Percentiles rank a stretch among this genome's conserved stretches.
Conservation (phyloP, 805 yeast species). For the Candida tammaniensis region DNA sequence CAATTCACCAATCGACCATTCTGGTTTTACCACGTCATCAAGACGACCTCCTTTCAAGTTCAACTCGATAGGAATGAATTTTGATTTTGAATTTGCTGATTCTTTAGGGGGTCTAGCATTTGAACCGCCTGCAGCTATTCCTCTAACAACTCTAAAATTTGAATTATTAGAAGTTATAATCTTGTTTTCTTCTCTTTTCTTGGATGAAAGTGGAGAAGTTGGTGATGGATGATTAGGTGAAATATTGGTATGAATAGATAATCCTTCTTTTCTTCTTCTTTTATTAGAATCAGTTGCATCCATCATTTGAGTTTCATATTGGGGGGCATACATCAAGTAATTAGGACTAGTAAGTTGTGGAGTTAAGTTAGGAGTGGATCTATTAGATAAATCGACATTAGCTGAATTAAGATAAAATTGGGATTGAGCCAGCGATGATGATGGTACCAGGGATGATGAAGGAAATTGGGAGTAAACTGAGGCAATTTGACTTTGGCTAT, state of each 20-base stretch:
- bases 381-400: constrained; percentile 11
- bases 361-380: constrained; percentile 12
- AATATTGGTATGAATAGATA: too few relatives aligned
- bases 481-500: constrained; percentile 2
- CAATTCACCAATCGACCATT: constrained; percentile 47
- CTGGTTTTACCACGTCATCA: constrained; percentile 48
- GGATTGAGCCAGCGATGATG: constrained; percentile 1
- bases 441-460: too few relatives aligned
- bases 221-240: too few relatives aligned
- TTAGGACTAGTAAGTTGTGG: constrained; percentile 14
- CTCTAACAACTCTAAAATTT: constrained; percentile 48
- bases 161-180: constrained; percentile 11
- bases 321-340: constrained; percentile 10
- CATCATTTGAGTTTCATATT: too few relatives aligned
- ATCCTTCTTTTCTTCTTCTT: constrained; percentile 3
- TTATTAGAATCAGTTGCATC: too few relatives aligned
- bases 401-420: constrained; percentile 7
- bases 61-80: constrained; percentile 47
- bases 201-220: constrained; percentile 3
- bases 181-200: constrained; percentile 12
- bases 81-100: constrained; percentile 23
- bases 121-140: constrained; percentile 58
- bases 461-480: constrained; percentile 2
- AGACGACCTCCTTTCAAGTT: constrained; percentile 44
- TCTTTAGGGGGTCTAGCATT: constrained; percentile 53